Conservation (phyloP, 768 basidiomycete species). For the Termitomyces sp. region DNA sequence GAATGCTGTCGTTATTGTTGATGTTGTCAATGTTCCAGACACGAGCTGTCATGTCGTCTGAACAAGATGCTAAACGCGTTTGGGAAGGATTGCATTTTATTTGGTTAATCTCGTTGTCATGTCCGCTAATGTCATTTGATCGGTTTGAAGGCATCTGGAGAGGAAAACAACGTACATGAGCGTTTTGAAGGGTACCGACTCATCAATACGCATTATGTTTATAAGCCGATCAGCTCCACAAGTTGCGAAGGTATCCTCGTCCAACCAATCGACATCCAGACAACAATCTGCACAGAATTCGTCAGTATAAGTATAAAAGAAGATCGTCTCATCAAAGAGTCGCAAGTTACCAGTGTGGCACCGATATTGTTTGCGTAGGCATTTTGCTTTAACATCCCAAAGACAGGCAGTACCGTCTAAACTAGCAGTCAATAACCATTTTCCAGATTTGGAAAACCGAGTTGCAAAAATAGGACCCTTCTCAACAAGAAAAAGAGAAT, state of each 20-base stretch:
- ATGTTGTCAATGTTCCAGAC: slow-evolving; percentile 61
- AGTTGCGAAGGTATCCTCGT: slow-evolving; percentile 63
- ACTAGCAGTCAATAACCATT: slow-evolving; percentile 72
- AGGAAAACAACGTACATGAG: slow-evolving; percentile 41
- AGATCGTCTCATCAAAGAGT: slow-evolving; percentile 1
- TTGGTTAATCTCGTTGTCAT: slow-evolving; percentile 73
- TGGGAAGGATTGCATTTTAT: slow-evolving; percentile 62
- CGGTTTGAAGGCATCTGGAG: neutral
- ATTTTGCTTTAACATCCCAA: slow-evolving; percentile 67
- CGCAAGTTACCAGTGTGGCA: slow-evolving; percentile 52
- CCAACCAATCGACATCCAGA: slow-evolving; percentile 77
- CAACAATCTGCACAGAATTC: slow-evolving; percentile 52
- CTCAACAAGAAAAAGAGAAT: slow-evolving; percentile 26
- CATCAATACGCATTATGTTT: slow-evolving; percentile 52
- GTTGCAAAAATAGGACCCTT: slow-evolving; percentile 80
- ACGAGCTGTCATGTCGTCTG: slow-evolving; percentile 74
- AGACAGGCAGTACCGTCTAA: slow-evolving; percentile 72
- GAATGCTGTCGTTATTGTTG: slow-evolving; percentile 30
- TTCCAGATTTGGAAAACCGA: slow-evolving; percentile 68
- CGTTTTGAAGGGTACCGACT: slow-evolving; percentile 50
- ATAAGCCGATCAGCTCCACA: slow-evolving; percentile 67
- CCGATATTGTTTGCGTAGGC: slow-evolving; percentile 55
- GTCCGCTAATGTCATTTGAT: slow-evolving; percentile 45
- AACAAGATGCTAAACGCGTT: slow-evolving; percentile 72
- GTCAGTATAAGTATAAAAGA: neutral